Evolutionary conservation across 2,329 filamentous ascomycete species (phyloP).

Genomic region (Davidsoniella neocaledoniae): DNA sequence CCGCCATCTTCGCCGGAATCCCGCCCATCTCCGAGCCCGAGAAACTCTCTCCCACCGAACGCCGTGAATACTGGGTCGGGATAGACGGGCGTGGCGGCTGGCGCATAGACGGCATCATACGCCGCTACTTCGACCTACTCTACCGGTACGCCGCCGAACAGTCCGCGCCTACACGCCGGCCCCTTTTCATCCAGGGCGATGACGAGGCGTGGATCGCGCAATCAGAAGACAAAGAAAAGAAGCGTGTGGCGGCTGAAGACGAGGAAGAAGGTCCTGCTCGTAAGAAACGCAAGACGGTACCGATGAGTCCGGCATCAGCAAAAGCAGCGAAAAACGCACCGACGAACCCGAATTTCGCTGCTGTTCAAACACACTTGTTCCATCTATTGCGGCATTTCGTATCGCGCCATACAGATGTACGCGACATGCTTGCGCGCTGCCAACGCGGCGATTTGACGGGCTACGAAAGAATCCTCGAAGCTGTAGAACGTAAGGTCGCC

Average conservation of each 20-base stretch:
- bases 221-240: conserved; percentile 17
- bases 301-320: conserved; percentile 11
- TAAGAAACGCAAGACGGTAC: conserved; percentile 30
- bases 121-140: conserved; percentile 82
- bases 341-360: conserved; percentile 43
- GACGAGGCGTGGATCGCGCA: conserved; percentile 27
- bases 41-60: conserved; percentile 43
- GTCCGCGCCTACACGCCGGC: conserved; percentile 48
- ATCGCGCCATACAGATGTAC: conserved; percentile 60
- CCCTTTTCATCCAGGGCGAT: conserved; percentile 55
- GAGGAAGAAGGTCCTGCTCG: conserved; percentile 25
- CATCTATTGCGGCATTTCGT: conserved; percentile 76
- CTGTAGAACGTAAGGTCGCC: conserved; percentile 62
- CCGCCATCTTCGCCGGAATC: conserved; percentile 49
- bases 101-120: conserved; percentile 70
- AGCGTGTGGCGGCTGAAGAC: conserved; percentile 17
- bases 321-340: conserved; percentile 11
- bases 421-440: conserved; percentile 62
- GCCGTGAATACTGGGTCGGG: conserved; percentile 75
- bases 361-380: conserved; percentile 86
- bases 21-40: not conserved
- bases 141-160: conserved; percentile 56
- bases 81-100: conserved; percentile 67
- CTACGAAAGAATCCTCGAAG: conserved; percentile 58
- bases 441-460: conserved; percentile 54